Base-by-base conservation (phyloP, 2,329 filamentous ascomycete genomes). In the Botryotinia calthae region DNA sequence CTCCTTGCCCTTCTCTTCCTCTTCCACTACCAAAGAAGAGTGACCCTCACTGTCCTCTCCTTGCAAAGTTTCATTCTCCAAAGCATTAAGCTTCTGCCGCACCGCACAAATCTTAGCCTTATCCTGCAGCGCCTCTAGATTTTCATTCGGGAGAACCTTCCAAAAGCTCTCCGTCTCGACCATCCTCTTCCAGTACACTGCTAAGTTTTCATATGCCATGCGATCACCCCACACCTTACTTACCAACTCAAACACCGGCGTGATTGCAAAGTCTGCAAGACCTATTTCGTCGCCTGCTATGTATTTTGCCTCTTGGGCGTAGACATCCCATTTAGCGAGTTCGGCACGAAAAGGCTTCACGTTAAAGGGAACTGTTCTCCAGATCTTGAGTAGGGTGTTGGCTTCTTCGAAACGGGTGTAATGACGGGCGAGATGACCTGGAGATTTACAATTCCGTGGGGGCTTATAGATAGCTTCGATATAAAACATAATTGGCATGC, bases 401-500 rank as follows among this genome's bases (percentile, higher is more conserved):
- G 73, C 72, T 73, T 78, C 76, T 34, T 79, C 75, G 18, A 79
- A 73, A 1, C 79, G 76, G 4, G 77, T 79, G 31, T 73, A 80
- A 31, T 76, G 74, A 12, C 76, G 73, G 10, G 78, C 79, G 16
- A 78, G 66, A 62, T 83, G 74, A 22, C 73, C 40, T 25, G 72
- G 75, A 12, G 75, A 73, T 31, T 46, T 61, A 12, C 34, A 56
- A 10, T 48, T 59, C 16, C 44, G 31, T 28, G 65, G 59, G 1
- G 76, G 73, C 2, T 84, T 84, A 74, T 89, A 85, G 20, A 84
- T 81, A 2, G 86, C 83, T 73, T 92, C 87, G 1, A 93, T 82
- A 73, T 93, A 90, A 16, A 88, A 79, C 83, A 90, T 83, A 73
- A 90, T 86, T 48, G 84, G 85, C 2, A 85, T 70, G 58, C 87